Evolutionary conservation across 805 yeast genomes (phyloP), one percentile per base, ranked within the genome.

Genomic region (Yarrowia yakushimensis): DNA sequence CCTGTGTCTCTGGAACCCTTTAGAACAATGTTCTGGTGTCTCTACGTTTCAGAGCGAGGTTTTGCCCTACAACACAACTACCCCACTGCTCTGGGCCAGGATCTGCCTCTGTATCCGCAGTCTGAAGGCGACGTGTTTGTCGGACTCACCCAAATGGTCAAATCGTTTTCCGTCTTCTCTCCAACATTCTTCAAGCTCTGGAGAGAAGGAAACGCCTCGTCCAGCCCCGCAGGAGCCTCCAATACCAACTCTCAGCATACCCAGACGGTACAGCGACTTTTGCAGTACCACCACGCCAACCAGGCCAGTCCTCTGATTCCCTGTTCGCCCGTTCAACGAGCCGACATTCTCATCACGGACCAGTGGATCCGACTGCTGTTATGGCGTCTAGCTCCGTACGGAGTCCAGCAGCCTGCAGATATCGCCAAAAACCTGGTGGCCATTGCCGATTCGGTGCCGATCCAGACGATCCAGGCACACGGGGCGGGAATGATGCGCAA

Each of bases 261-360:
- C 12, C 43, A 52, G 33, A 52, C 59, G 1, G 59, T 52, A 8
- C 59, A 52, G 59, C 25, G 59, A 12, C 33, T 52, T 12, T 12
- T 52, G 25, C 43, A 52, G 30, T 36, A 52, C 43, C 37, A 30
- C 17, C 59, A 52, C 7, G 30, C 59, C 43, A 52, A 52, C 43
- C 59, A 52, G 59, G 59, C 59, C 31, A 34, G 43, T 34, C 59
- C 59, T 6, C 37, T 52, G 23, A 52, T 52, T 13, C 59, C 59
- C 33, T 52, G 59, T 5, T 52, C 59, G 11, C 43, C 42, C 4
- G 43, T 52, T 1, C 43, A 52, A 10, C 17, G 43, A 17, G 23
- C 59, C 23, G 43, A 52, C 31, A 52, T 52, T 52, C 59, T 52
- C 18, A 52, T 52, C 20, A 52, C 59, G 11, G 59, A 52, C 33